Base-by-base conservation (phyloP, 768 basidiomycete genomes). In the Russula sp. region DNA sequence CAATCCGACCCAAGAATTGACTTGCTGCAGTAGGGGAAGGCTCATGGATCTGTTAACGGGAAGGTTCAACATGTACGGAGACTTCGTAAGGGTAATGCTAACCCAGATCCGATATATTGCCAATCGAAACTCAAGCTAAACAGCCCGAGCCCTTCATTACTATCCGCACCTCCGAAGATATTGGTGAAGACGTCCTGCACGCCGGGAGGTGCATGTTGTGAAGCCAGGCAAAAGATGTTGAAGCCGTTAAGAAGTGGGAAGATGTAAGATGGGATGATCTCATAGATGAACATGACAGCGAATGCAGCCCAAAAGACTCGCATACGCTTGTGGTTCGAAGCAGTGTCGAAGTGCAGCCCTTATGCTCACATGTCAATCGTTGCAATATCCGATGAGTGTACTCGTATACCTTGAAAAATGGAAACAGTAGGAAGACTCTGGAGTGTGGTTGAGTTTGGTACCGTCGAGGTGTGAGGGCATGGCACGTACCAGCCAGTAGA, bases 71-170 rank as follows among this genome's bases (percentile, higher is more conserved):
- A 52, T 29, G 34, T 2, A 59, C 35, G 18, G n/a, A 2, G 45
- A 22, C 18, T 8, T 16, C 5, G 43, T n/a, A 20, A 41, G 20
- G 9, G 35, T 16, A 16, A 2, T 16, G 66, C 70, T 20, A 43
- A 70, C 66, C 35, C 42, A 16, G 82, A 82, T 0, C 79, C 79
- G 63, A 85, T 82, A 65, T 84, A 84, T 62, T 84, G 82, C 84
- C 84, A 88, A 66, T 87, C 86, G 49, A 87, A 79, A n/a, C 82
- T 81, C 45, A 88, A 60, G 38, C 79, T 81, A 43, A 83, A 58
- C 22, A 87, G 67, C 0, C 86, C 86, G 45, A 88, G 74, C 0
- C 85, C 86, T 70, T 88, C 86, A 66, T 88, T 88, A 34, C 79
- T 84, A 39, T 81, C 76, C 2, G 80, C 73, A 6, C 87, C 87